A percentile compares a stretch with the other conserved stretches of the same genome.
phyloP scores from a whole-genome alignment of 805 yeast genomes.

The Spathaspora sp. region DNA sequence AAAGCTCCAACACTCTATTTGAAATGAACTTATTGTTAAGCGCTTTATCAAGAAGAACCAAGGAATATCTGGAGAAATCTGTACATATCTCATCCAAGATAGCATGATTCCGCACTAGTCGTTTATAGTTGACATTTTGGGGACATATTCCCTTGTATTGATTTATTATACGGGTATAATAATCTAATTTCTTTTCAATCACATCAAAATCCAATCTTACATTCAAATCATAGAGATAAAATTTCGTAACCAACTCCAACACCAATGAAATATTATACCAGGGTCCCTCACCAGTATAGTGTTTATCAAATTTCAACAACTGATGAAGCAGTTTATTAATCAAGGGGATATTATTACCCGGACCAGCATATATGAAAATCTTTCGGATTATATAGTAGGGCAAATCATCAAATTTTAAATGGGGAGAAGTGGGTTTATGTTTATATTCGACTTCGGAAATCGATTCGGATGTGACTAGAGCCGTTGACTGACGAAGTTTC shows the following conservation, averaged over 20 bases:
- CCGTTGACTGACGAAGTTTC: conserved; percentile 2
- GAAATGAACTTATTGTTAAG: conserved; percentile 13
- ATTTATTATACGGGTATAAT: conserved; percentile 5
- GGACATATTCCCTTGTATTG: background rate
- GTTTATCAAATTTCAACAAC: conserved; percentile 7
- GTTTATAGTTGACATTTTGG: background rate
- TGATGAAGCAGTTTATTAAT: conserved; percentile 25
- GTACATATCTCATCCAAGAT: background rate
- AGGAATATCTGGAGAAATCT: background rate
- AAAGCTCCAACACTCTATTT: conserved; percentile 2
- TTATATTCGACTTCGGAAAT: background rate
- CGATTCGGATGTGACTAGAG: background rate
- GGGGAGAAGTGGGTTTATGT: background rate
- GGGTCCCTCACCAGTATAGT: conserved; percentile 11
- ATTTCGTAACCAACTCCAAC: conserved; percentile 18
- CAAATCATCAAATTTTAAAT: conserved; percentile 14
- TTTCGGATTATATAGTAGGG: conserved; percentile 42
- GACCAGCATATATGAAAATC: conserved; percentile 36
- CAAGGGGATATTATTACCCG: conserved; percentile 32
- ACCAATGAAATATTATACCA: conserved; percentile 18
- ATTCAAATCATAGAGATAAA: conserved; percentile 20
- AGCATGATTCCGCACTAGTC: background rate
- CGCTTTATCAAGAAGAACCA: conserved; percentile 7
- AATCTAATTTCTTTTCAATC: conserved; percentile 10
- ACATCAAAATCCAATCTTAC: conserved; percentile 10